Evolutionary conservation across 352 stramenopile genomes (phyloP).

Genomic region (Pythium monospermum): DNA sequence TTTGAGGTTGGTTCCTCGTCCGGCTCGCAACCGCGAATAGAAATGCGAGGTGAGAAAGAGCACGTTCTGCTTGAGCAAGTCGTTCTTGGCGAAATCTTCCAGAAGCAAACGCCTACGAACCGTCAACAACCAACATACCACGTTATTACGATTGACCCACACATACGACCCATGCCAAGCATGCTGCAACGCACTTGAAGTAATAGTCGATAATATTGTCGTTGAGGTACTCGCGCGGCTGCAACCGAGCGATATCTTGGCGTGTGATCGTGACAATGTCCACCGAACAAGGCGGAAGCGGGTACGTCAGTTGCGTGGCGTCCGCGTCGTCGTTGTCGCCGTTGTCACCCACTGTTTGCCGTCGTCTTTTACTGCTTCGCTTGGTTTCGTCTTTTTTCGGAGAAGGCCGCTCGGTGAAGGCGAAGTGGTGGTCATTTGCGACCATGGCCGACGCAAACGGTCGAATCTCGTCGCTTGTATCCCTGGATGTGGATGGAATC

Average conservation of each 20-base stretch:
- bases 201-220: conserved; percentile 92
- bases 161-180: background rate
- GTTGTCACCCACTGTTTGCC: too few relatives aligned
- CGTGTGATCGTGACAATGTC: conserved; percentile 77
- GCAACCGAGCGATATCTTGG: conserved; percentile 48
- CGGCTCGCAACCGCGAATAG: conserved; percentile 52
- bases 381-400: too few relatives aligned
- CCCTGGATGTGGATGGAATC: too few relatives aligned
- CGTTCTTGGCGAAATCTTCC: conserved; percentile 33
- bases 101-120: conserved; percentile 50
- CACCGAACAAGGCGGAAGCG: conserved; percentile 56
- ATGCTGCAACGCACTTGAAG: conserved; percentile 62
- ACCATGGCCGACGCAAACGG: too few relatives aligned
- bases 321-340: conserved; percentile 16
- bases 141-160: conserved; percentile 1
- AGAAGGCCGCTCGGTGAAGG: too few relatives aligned
- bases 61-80: conserved; percentile 59
- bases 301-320: conserved; percentile 45
- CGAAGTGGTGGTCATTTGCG: too few relatives aligned
- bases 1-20: conserved; percentile 26
- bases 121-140: background rate
- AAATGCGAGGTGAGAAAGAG: conserved; percentile 80
- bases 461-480: too few relatives aligned
- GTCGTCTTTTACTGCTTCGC: conserved; percentile 7
- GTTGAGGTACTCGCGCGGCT: conserved; percentile 83